These are phyloP conservation scores for Fusarium sp. DNA, from an alignment of 2,329 filamentous ascomycete genomes.

Conservation along the genomic window DNA sequence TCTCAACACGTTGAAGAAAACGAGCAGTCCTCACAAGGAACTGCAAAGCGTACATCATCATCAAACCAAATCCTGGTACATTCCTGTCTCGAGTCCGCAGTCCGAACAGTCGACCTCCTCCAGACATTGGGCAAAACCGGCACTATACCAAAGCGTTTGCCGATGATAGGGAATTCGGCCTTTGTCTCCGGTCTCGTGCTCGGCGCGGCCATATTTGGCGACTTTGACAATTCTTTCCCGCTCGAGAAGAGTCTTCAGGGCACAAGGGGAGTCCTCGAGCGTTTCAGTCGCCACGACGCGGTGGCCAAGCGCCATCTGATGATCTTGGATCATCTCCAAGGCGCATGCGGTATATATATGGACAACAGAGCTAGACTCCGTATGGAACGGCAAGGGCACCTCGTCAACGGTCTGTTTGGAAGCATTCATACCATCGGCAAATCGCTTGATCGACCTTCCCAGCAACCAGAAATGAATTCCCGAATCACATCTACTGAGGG, in stretches of 20 bases:
- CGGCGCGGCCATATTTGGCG: slow-evolving; percentile 59
- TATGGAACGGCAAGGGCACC: slow-evolving; percentile 43
- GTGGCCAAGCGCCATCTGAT: slow-evolving; percentile 43
- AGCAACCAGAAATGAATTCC: neutral
- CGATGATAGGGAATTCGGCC: slow-evolving; percentile 60
- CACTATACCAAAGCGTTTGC: slow-evolving; percentile 56
- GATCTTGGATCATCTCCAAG: slow-evolving; percentile 44
- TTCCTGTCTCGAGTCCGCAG: slow-evolving; percentile 53
- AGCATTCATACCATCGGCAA: slow-evolving; percentile 43
- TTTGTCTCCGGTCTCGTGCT: slow-evolving; percentile 60
- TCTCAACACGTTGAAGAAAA: slow-evolving; percentile 41
- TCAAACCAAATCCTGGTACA: slow-evolving; percentile 48
- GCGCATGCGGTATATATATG: slow-evolving; percentile 42
- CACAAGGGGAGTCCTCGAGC: slow-evolving; percentile 42
- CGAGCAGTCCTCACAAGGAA: slow-evolving; percentile 17
- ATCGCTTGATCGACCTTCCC: slow-evolving; percentile 3
- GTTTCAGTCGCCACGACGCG: slow-evolving; percentile 39
- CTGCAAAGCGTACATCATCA: slow-evolving; percentile 10
- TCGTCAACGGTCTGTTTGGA: slow-evolving; percentile 44
- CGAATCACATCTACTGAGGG: slow-evolving; percentile 1
- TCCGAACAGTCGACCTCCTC: slow-evolving; percentile 55
- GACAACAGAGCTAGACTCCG: slow-evolving; percentile 39
- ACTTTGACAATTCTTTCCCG: slow-evolving; percentile 55
- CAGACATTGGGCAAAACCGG: slow-evolving; percentile 52
- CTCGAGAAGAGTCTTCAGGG: slow-evolving; percentile 46